Percentiles rank a stretch among this genome's conserved stretches.
Evolutionary conservation across 1,284 basidiomycete species (phyloP).

Genomic region (Apiotrichum brassicae): DNA sequence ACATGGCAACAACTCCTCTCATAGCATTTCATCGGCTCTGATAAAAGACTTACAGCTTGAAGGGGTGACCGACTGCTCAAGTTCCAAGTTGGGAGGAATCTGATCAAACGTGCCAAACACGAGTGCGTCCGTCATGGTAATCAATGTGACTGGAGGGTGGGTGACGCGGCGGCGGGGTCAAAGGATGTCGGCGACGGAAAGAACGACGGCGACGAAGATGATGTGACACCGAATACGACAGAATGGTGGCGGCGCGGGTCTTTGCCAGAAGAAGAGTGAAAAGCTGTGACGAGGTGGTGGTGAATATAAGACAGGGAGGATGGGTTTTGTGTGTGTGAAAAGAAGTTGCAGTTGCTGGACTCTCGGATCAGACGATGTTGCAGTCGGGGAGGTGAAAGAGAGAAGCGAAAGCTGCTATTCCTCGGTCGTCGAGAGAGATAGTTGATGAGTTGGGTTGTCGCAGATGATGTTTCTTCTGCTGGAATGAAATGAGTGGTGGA

Average conservation of each 20-base stretch:
- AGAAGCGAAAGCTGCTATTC: too few relatives aligned
- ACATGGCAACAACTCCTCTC: too few relatives aligned
- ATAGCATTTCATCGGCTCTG: too few relatives aligned
- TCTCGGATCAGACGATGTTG: too few relatives aligned
- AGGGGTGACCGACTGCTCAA: not conserved
- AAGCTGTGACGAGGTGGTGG: not conserved
- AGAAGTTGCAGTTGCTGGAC: too few relatives aligned
- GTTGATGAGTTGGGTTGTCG: too few relatives aligned
- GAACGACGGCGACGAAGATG: not conserved
- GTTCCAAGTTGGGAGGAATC: not conserved
- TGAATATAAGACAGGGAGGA: not conserved
- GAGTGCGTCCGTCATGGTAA: conserved; percentile 2
- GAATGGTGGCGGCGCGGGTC: not conserved
- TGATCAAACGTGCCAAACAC: conserved; percentile 1
- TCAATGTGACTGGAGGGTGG: not conserved
- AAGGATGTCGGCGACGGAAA: not conserved
- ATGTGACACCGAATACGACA: not conserved
- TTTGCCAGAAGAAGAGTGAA: not conserved
- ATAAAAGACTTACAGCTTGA: not conserved
- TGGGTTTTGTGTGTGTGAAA: too few relatives aligned
- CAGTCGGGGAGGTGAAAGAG: too few relatives aligned
- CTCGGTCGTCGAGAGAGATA: too few relatives aligned
- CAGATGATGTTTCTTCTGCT: too few relatives aligned
- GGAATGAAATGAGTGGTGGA: too few relatives aligned
- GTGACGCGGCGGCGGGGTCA: not conserved